Evolutionary conservation across 1,284 basidiomycete genomes (phyloP).

Genomic region (Jaminaea rosea): DNA sequence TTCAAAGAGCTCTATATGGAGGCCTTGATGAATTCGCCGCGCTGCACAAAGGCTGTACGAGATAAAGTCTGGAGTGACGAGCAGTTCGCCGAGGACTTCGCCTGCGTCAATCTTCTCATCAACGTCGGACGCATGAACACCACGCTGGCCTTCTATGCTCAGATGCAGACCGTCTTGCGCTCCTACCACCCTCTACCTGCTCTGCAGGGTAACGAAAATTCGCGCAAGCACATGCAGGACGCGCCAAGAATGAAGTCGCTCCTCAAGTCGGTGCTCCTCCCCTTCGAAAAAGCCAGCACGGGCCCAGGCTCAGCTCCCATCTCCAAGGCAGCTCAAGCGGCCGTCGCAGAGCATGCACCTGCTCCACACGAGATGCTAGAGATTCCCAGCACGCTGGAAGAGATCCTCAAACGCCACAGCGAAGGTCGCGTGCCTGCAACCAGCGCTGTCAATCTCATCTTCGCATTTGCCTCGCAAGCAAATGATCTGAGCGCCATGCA

Average conservation of each 20-base stretch:
- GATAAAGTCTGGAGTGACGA: slow-evolving; percentile 73
- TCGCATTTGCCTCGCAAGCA: slow-evolving; percentile 31
- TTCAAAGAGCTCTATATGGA: slow-evolving; percentile 79
- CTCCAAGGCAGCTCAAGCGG: slow-evolving; percentile 13
- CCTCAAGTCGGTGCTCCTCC: slow-evolving; percentile 65
- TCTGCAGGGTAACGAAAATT: slow-evolving; percentile 58
- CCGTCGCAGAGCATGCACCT: slow-evolving; percentile 8
- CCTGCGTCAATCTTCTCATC: slow-evolving; percentile 68
- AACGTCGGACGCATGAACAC: slow-evolving; percentile 91
- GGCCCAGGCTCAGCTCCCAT: slow-evolving; percentile 19
- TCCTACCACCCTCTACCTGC: slow-evolving; percentile 74
- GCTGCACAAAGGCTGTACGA: slow-evolving; percentile 75
- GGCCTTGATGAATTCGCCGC: slow-evolving; percentile 65
- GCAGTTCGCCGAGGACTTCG: slow-evolving; percentile 69
- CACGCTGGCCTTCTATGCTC: slow-evolving; percentile 68
- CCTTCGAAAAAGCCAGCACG: slow-evolving; percentile 55
- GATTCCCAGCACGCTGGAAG: slow-evolving; percentile 11
- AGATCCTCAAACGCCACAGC: slow-evolving; percentile 29
- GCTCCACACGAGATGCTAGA: neutral
- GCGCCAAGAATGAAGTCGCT: slow-evolving; percentile 69
- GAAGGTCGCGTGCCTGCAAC: slow-evolving; percentile 18
- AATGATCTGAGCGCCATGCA: slow-evolving; percentile 32
- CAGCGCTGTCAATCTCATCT: slow-evolving; percentile 41
- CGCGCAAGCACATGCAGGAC: slow-evolving; percentile 67
- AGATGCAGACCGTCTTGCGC: slow-evolving; percentile 71